Evolutionary conservation across 176 grass and related monocot species (phyloP).

Genomic region (Lolium rigidum): DNA sequence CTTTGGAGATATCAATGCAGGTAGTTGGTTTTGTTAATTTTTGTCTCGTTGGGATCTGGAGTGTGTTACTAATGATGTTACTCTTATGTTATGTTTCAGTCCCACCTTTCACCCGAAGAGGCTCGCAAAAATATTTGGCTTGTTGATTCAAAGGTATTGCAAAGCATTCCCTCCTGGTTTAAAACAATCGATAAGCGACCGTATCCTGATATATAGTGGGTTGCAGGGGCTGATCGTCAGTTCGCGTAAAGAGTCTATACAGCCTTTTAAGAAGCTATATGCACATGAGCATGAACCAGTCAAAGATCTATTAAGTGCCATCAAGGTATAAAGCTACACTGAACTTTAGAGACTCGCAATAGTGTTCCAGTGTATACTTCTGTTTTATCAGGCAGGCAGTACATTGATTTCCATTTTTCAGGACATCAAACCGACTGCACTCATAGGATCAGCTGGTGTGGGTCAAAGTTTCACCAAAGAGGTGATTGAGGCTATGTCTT

Average conservation of each 20-base stretch:
- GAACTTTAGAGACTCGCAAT: background rate
- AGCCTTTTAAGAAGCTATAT: slow-evolving; percentile 83
- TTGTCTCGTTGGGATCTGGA: background rate
- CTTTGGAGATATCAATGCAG: slow-evolving; percentile 75
- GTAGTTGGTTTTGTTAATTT: slow-evolving; percentile 22
- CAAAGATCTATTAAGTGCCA: slow-evolving; percentile 66
- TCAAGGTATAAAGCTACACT: slow-evolving; percentile 68
- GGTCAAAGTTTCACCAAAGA: slow-evolving; percentile 92
- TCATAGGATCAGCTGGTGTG: slow-evolving; percentile 85
- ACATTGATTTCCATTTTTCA: slow-evolving; percentile 30
- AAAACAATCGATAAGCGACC: background rate
- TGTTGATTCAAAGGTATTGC: slow-evolving; percentile 77
- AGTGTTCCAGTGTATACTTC: background rate
- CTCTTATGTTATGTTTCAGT: slow-evolving; percentile 49
- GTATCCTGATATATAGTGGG: background rate
- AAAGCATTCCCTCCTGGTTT: background rate
- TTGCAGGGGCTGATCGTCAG: slow-evolving; percentile 87
- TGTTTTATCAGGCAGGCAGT: background rate
- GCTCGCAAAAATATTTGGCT: slow-evolving; percentile 94
- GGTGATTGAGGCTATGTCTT: slow-evolving; percentile 74
- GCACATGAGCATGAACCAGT: slow-evolving; percentile 88
- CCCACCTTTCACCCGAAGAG: slow-evolving; percentile 66
- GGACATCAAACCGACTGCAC: slow-evolving; percentile 71
- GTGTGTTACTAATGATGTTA: slow-evolving; percentile 3
- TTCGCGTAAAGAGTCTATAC: slow-evolving; percentile 73